A percentile compares a stretch with the other conserved stretches of the same genome.
Evolutionary conservation across 208 protist species (phyloP).

Genomic region (Hexamita inflata): DNA sequence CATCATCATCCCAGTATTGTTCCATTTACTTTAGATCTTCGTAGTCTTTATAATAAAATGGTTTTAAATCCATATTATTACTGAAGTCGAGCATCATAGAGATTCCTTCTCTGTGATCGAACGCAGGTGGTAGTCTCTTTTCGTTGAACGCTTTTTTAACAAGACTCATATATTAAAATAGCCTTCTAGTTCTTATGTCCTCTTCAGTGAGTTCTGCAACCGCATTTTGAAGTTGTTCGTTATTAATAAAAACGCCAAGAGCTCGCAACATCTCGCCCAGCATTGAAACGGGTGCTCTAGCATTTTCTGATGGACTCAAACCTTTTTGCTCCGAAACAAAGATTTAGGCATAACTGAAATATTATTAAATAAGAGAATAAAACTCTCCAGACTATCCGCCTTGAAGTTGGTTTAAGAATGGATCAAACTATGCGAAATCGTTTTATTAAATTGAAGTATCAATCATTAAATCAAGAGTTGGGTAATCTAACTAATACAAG

Average conservation of each 20-base stretch:
- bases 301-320: background rate
- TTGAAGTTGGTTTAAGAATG: conserved; percentile 7
- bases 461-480: background rate
- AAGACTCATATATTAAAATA: background rate
- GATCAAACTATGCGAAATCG: conserved; percentile 6
- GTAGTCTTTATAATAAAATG: background rate
- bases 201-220: conserved; percentile 5
- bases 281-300: conserved; percentile 14
- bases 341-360: conserved; percentile 22
- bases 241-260: conserved; percentile 6
- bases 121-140: background rate
- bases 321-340: conserved; percentile 24
- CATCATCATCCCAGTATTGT: background rate
- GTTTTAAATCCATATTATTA: background rate
- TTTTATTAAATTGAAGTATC: background rate
- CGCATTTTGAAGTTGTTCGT: background rate
- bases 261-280: conserved; percentile 9
- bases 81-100: no score
- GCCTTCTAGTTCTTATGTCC: background rate
- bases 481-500: background rate
- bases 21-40: background rate
- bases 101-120: no score
- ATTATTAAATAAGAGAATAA: background rate
- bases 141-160: background rate
- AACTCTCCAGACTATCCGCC: background rate